These are phyloP conservation scores for Trichoderma atroviride DNA, from an alignment of 2,329 filamentous ascomycete species.

Conservation along the genomic window DNA sequence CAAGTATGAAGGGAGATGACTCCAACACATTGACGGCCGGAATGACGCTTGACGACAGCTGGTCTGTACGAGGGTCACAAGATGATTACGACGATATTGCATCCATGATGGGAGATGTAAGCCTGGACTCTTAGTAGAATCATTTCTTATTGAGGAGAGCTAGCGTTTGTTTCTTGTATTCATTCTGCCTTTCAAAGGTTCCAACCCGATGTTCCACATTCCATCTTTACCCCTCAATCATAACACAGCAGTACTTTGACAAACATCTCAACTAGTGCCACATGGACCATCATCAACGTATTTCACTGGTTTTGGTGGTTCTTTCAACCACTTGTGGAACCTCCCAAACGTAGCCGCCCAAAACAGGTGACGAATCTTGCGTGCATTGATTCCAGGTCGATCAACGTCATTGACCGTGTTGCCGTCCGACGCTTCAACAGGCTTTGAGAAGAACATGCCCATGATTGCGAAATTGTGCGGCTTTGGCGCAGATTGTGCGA, in stretches of 20 bases:
- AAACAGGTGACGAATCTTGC: conserved; percentile 45
- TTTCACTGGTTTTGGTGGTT: too few relatives aligned
- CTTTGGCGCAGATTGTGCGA: not conserved
- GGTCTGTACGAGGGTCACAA: not conserved
- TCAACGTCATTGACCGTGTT: conserved; percentile 53
- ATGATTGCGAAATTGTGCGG: conserved; percentile 37
- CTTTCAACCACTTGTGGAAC: conserved; percentile 41
- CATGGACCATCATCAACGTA: too few relatives aligned
- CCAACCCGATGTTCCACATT: not conserved
- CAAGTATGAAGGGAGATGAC: not conserved
- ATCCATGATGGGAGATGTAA: not conserved
- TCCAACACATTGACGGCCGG: not conserved
- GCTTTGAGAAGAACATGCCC: conserved; percentile 52
- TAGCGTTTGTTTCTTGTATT: not conserved
- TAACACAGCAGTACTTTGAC: not conserved
- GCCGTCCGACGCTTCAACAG: conserved; percentile 50
- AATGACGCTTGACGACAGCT: not conserved
- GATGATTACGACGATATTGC: not conserved
- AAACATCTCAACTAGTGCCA: not conserved
- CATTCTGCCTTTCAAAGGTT: not conserved
- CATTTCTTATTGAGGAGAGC: not conserved
- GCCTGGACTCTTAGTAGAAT: not conserved
- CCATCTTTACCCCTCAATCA: not conserved
- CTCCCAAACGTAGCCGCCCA: conserved; percentile 55
- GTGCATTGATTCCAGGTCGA: conserved; percentile 44